Base-by-base conservation (phyloP, 495 filamentous ascomycete species). In the Xylaria venustula region DNA sequence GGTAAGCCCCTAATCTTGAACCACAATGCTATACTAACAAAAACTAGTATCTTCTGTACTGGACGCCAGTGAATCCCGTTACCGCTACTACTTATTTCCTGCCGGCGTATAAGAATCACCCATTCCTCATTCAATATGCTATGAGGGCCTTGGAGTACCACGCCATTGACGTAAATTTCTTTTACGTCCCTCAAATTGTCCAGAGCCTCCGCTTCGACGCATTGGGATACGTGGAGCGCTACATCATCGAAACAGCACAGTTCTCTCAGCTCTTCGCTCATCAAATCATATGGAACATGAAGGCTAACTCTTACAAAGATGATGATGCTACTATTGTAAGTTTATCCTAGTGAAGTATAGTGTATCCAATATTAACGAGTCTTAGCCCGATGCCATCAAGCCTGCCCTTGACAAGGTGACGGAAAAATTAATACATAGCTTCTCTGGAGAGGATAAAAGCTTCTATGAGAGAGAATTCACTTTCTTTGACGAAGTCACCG, bases 221-320 rank as follows among this genome's bases (percentile, higher is more conserved):
- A 23, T 77, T 99, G 46, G 94, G 95, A 41, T 98, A 98, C 71
- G 93, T 96, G 1, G 93, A 98, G 70, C 83, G 94, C 61, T 98
- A 97, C 64, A 98, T 98, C 30, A 81, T 97, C 22, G 94, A 99
- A 77, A 96, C 95, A 3, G 93, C 91, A 1, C 93, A 93, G 65
- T 90, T 94, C 67, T 97, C 93, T 23, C 95, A 97, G 70, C 78
- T 97, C 1, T 99, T 99, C 71, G 92, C 95, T 7, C 95, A 99
- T 73, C 95, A 99, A 61, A 97, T 99, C 61, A 98, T 99, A 62
- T 99, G 95, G 95, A 99, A 98, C 71, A 99, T 99, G 88, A 97
- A 96, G 70, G 95, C 95, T 20, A 99, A 99, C 71, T 87, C 92
- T 2, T 99, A 91, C 77, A 98, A 97, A 73, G 95, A 99, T 66